Evolutionary conservation across 176 grass and related monocot species (phyloP).

Genomic region (Melocanna baccifera): DNA sequence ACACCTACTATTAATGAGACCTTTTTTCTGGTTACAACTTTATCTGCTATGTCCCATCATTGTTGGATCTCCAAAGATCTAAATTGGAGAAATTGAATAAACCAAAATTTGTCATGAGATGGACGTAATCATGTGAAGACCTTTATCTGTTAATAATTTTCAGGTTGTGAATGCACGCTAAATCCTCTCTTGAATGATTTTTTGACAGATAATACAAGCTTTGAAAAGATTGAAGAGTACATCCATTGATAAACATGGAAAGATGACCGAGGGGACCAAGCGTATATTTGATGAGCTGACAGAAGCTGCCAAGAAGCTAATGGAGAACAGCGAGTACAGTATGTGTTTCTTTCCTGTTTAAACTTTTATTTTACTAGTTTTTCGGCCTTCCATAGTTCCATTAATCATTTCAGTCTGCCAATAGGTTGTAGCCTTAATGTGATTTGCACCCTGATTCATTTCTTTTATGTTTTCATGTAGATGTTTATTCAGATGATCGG

Average conservation of each 20-base stretch:
- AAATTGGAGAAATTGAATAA: background rate
- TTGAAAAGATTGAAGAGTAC: constrained; percentile 84
- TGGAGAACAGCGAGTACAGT: constrained; percentile 95
- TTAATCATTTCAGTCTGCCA: background rate
- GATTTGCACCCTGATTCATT: constrained; percentile 19
- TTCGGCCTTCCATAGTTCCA: background rate
- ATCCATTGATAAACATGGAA: constrained; percentile 62
- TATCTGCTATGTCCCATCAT: background rate
- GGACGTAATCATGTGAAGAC: background rate
- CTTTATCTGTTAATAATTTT: background rate
- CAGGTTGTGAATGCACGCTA: constrained; percentile 1
- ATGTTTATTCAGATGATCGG: constrained; percentile 91
- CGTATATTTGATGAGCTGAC: constrained; percentile 86
- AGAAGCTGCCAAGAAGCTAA: constrained; percentile 90
- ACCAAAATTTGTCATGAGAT: background rate
- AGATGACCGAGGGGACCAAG: constrained; percentile 71
- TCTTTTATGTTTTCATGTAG: constrained; percentile 44
- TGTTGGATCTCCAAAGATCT: background rate
- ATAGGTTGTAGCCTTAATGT: background rate
- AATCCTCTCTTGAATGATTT: background rate
- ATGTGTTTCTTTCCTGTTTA: constrained; percentile 22
- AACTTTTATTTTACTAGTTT: constrained; percentile 3
- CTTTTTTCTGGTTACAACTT: background rate
- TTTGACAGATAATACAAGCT: constrained; percentile 73
- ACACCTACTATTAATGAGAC: background rate